Evolutionary conservation across 257 asterid genomes (phyloP), one percentile per base, ranked within the genome.

Genomic region (Salvia miltiorrhiza): DNA sequence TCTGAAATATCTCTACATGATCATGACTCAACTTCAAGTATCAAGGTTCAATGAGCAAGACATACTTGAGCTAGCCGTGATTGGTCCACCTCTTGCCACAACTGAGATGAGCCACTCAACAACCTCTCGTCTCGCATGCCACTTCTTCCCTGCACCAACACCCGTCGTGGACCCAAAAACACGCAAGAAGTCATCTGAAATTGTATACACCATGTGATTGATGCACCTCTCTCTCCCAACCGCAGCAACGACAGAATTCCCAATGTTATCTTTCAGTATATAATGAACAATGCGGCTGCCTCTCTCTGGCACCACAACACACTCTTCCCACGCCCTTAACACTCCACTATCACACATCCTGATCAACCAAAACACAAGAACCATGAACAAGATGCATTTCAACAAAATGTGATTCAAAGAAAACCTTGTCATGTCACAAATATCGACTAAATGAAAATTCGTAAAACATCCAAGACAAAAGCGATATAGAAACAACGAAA

Each of bases 201-300:
- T 60, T 1, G 62, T 28, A 63, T 79, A 81, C 2, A 30, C 17
- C 82, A 83, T 79, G 73, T 86, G 80, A 32, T 78, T 75, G 39
- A 63, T 0, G 69, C 88, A 70, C 74, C 81, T 83, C 57, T 81
- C 85, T 48, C 65, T 79, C 49, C 87, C 84, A 74, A 77, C 86
- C 23, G 77, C 84, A 20, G 83, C 88, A 65, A 81, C 74, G 47
- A 81, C 44, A 21, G 71, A 71, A 62, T 76, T 39, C 45, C 76
- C 81, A 1, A 30, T 40, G 9, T 54, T 39, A 58, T 78, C 81
- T 72, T 33, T 77, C 13, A 86, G 21, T 54, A 70, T 40, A 48
- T 67, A 79, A 67, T 83, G 86, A 69, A 86, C 76, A 33, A 79
- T n/a, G 5, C 82, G 76, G 37, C 30, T 72, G 66, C 81, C 87